Evolutionary conservation across 495 filamentous ascomycete genomes (phyloP).

Genomic region (Copromyces sp.): DNA sequence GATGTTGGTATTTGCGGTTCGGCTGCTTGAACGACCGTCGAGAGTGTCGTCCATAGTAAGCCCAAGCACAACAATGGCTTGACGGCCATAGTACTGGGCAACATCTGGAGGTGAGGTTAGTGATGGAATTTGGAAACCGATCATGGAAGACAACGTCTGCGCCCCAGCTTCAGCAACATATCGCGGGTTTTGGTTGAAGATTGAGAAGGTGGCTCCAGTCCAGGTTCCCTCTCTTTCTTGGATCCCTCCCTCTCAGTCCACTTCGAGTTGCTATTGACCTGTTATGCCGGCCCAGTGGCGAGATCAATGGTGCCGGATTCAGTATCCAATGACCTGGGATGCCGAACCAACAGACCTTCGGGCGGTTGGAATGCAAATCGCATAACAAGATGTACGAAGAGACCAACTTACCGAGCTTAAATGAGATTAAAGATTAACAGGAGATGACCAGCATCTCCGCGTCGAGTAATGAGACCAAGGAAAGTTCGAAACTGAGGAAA

Average conservation of each 20-base stretch:
- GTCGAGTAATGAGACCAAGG: background rate
- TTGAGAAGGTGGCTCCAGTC: background rate
- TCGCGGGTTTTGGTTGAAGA: background rate
- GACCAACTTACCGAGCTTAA: slow-evolving; percentile 26
- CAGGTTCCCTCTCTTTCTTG: background rate
- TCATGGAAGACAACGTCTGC: background rate
- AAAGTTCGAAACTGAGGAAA: background rate
- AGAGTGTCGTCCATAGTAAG: slow-evolving; percentile 28
- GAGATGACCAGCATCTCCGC: slow-evolving; percentile 33
- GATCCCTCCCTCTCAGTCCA: background rate
- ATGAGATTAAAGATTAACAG: slow-evolving; percentile 18
- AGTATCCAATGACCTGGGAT: slow-evolving; percentile 11
- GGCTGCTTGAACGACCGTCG: slow-evolving; percentile 13
- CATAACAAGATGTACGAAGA: background rate
- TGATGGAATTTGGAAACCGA: background rate
- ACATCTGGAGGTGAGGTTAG: slow-evolving; percentile 24
- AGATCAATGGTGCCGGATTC: slow-evolving; percentile 8
- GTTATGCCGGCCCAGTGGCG: background rate
- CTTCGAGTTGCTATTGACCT: background rate
- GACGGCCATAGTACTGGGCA: slow-evolving; percentile 34
- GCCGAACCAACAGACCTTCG: slow-evolving; percentile 8
- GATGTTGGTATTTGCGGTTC: slow-evolving; percentile 21
- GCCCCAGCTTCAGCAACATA: background rate
- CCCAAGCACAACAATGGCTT: slow-evolving; percentile 21
- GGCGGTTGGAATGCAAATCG: slow-evolving; percentile 2